These are phyloP conservation scores for Penicillium canariense DNA, from an alignment of 495 filamentous ascomycete genomes.

Conservation along the genomic window DNA sequence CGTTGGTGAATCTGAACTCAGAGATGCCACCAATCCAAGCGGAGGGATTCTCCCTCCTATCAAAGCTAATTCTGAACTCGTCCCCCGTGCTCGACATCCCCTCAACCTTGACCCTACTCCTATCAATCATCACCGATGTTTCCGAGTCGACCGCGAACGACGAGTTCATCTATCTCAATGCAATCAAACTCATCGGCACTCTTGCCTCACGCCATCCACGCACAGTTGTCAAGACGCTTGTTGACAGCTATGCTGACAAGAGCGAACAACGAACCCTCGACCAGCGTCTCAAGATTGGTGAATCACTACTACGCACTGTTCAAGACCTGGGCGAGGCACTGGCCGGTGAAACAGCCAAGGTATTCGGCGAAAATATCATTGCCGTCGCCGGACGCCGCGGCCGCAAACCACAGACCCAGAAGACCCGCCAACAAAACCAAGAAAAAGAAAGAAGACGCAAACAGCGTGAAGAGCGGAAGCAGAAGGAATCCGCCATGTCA, in stretches of 20 bases:
- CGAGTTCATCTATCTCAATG: slow-evolving; percentile 71
- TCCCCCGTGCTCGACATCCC: slow-evolving; percentile 71
- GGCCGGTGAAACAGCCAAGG: slow-evolving; percentile 53
- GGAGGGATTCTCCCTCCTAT: slow-evolving; percentile 72
- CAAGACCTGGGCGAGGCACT: slow-evolving; percentile 63
- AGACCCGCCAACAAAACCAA: slow-evolving; percentile 47
- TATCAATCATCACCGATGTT: slow-evolving; percentile 61
- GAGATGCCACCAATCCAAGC: slow-evolving; percentile 72
- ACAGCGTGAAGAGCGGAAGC: slow-evolving; percentile 43
- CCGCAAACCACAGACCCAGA: slow-evolving; percentile 52
- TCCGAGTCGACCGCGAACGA: slow-evolving; percentile 47
- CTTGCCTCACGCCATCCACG: slow-evolving; percentile 63
- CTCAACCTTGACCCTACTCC: slow-evolving; percentile 61
- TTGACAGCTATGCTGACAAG: slow-evolving; percentile 68
- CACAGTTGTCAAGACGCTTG: slow-evolving; percentile 61
- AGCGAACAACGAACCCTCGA: slow-evolving; percentile 59
- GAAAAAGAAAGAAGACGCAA: slow-evolving; percentile 44
- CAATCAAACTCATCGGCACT: slow-evolving; percentile 65
- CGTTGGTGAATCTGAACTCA: slow-evolving; percentile 72
- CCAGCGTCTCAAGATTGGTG: slow-evolving; percentile 67
- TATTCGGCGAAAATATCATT: slow-evolving; percentile 62
- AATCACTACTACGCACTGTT: slow-evolving; percentile 67
- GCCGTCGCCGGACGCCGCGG: slow-evolving; percentile 63
- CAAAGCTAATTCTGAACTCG: slow-evolving; percentile 56
- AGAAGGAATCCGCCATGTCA: slow-evolving; percentile 28